Base-by-base conservation (phyloP, 139 green algal species). In the Chlamydomonas schloesseri region DNA sequence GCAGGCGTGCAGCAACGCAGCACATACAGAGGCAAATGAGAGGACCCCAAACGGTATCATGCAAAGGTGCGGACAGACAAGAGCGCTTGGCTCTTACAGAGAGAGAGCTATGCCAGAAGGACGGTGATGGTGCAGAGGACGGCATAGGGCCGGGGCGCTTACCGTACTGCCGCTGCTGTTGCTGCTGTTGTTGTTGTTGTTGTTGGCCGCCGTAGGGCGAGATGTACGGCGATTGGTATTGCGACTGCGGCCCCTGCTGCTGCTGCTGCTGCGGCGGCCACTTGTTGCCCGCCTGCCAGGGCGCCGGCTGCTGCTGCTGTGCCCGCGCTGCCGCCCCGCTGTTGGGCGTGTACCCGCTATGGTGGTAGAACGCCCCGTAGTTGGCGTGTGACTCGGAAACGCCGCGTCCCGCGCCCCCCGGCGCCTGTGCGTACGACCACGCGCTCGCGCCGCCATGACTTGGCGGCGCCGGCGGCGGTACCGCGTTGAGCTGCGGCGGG, bases 321-420 rank as follows among this genome's bases (percentile, higher is more conserved):
- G 42, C 42, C 68, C 57, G 80, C 50, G 60, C 55, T 31, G 47
- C 29, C 20, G 47, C 79, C 31, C 8, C 55, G 55, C 21, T 62
- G 8, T 17, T n/a, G 18, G 80, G 80, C 23, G 80, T 78, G 80
- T 86, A 86, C 28, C 10, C 31, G 68, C 58, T 86, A 5, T 81
- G 42, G 71, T 88, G 65, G 71, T 92, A 92, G 57, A 92, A 92
- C 0, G 89, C 89, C 14, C 89, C 89, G n/a, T 92, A 92, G 26
- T 82, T 86, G 28, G 89, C 89, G 58, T 90, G 89, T 24, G 85
- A 90, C 71, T 92, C 86, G 0, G 81, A 88, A 18, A 85, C 81
- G 24, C 46, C 64, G 34, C 65, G 65, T 29, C 8, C 23, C 50
- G 50, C 36, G 21, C 2, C 26, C 10, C 58, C 53, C 64, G 46